Evolutionary conservation across 129 eudicot genomes (phyloP), one percentile per base, ranked within the genome.

Genomic region (Heracleum sosnowskyi): DNA sequence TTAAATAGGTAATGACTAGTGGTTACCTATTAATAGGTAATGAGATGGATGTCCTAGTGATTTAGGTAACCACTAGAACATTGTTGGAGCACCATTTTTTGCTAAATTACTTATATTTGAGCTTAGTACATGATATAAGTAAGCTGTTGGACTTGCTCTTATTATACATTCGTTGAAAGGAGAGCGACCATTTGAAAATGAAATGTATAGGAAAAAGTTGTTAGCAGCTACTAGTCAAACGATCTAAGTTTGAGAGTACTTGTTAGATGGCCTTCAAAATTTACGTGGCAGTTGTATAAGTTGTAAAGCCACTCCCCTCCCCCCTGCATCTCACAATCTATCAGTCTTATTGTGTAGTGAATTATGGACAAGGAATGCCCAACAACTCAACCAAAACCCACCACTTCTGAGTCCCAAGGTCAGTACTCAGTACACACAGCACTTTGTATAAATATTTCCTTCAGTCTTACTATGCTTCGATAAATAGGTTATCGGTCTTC

Each of bases 171-270:
- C 8, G 15, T 63, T 63, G 70, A 29, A 63, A 55, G 64, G 64
- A 24, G 29, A 20, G 15, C 2, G 71, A 33, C 7, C 16, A 66
- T 66, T 66, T 31, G 39, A 31, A 66, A 66, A 66, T 66, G 35
- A 31, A 64, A 29, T 12, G 4, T 20, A 11, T 64, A 22, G 72
- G 10, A 13, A 66, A 5, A 15, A 13, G 72, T 66, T 33, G 39
- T 66, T 16, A 66, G 31, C 72, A 66, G 72, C 72, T 66, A 66
- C 72, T 66, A 66, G 72, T 66, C 72, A 66, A 66, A 66, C 72
- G 3, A 64, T 63, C 20, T 33, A 66, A 66, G 36, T 33, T 66
- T 1, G 35, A 62, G 12, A n/a, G 18, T 62, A 4, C 28, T 62
- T 26, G 69, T 62, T 66, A 66, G 72, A 66, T 66, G 15, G 72